These are phyloP conservation scores for Serendipita sp. DNA, from an alignment of 768 basidiomycete genomes.

Conservation along the genomic window DNA sequence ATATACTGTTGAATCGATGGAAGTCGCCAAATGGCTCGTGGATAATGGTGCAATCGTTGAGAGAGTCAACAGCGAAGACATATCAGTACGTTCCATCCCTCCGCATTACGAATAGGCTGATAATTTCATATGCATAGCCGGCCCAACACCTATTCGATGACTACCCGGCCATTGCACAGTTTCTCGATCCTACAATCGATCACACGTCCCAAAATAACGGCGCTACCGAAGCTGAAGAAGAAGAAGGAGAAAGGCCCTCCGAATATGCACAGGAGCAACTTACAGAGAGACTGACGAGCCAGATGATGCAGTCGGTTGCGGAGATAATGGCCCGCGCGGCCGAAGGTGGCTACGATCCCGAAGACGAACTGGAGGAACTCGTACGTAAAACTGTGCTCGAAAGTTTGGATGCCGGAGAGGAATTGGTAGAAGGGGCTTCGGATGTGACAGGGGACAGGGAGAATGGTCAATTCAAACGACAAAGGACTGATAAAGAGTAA, in stretches of 20 bases:
- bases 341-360: conserved; percentile 44
- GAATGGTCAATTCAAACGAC: neutral
- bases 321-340: conserved; percentile 49
- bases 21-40: conserved; percentile 64
- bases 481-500: neutral
- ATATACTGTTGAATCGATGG: conserved; percentile 71
- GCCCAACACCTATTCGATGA: conserved; percentile 56
- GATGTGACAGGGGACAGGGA: neutral
- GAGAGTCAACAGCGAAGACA: conserved; percentile 50
- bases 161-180: conserved; percentile 36
- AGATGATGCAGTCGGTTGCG: conserved; percentile 47
- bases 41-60: conserved; percentile 56
- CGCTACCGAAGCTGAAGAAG: conserved; percentile 11
- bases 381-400: conserved; percentile 52
- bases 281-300: conserved; percentile 53
- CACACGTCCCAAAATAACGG: conserved; percentile 9
- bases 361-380: conserved; percentile 40
- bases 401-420: conserved; percentile 41
- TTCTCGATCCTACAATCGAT: conserved; percentile 41
- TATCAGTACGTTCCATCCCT: conserved; percentile 41
- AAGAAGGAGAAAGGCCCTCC: conserved; percentile 23
- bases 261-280: conserved; percentile 52
- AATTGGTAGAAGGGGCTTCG: neutral
- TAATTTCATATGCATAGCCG: conserved; percentile 29
- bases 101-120: neutral